These are phyloP conservation scores for Crinitomyces ghanaensis DNA, from an alignment of 805 yeast genomes.

Conservation along the genomic window DNA sequence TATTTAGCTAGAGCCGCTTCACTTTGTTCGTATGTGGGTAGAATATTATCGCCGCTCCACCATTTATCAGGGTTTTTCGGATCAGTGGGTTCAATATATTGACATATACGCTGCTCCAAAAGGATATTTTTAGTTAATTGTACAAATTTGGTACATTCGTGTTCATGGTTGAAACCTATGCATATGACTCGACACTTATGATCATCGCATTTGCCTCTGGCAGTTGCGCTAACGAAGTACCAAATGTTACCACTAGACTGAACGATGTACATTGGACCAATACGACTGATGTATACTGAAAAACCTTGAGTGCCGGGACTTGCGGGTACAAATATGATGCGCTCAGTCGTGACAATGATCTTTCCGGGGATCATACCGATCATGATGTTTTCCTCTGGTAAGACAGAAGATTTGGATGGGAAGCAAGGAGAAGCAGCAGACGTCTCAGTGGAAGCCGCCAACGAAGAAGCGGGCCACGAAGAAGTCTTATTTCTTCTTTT, in stretches of 20 bases:
- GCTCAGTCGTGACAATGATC: slow-evolving; percentile 18
- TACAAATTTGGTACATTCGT: too few species aligned
- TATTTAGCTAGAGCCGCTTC: slow-evolving; percentile 15
- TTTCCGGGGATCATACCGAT: too few species aligned
- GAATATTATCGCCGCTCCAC: slow-evolving; percentile 14
- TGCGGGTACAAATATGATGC: slow-evolving; percentile 18
- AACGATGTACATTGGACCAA: slow-evolving; percentile 15
- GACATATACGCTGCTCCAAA: slow-evolving; percentile 24
- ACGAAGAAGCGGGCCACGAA: neutral
- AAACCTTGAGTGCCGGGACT: slow-evolving; percentile 9
- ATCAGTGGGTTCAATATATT: slow-evolving; percentile 6
- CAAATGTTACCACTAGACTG: slow-evolving; percentile 9
- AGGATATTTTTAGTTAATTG: slow-evolving; percentile 23
- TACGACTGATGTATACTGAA: slow-evolving; percentile 11
- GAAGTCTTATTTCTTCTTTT: too few species aligned
- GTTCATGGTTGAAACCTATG: too few species aligned
- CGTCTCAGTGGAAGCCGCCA: neutral
- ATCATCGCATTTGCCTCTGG: too few species aligned
- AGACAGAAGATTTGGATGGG: neutral
- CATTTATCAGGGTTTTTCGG: slow-evolving; percentile 9
- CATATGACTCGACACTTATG: too few species aligned
- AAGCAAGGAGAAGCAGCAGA: neutral
- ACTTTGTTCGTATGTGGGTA: slow-evolving; percentile 16
- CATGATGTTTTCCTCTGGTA: neutral
- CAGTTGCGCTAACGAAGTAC: too few species aligned